Evolutionary conservation across 345 rosid genomes (phyloP).

Genomic region (Pugionium dolabratum): DNA sequence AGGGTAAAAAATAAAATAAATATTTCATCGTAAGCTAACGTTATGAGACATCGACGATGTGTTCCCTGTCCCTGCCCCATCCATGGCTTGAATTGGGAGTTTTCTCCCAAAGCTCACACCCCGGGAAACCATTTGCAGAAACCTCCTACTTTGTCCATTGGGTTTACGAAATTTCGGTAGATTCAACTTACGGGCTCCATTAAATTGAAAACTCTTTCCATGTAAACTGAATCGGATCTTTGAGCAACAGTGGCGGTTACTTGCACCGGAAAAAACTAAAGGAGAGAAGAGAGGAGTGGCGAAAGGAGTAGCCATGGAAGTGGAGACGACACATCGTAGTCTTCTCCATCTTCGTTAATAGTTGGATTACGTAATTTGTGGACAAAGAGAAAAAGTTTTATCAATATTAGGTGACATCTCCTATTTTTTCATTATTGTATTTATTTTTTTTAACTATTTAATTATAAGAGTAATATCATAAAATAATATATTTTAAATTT

Average conservation of each 20-base stretch:
- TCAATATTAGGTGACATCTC: constrained; percentile 22
- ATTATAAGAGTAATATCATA: too few relatives aligned
- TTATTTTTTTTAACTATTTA: too few relatives aligned
- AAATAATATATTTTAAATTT: too few relatives aligned
- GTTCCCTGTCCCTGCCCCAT: constrained; percentile 47
- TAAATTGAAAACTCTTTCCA: constrained; percentile 6
- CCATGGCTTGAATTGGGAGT: constrained; percentile 44
- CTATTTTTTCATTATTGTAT: too few relatives aligned
- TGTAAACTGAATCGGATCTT: constrained; percentile 17
- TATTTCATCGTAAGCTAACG: constrained; percentile 34
- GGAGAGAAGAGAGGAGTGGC: constrained; percentile 42
- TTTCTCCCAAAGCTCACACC: constrained; percentile 37
- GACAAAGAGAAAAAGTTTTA: constrained; percentile 25
- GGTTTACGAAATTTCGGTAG: constrained; percentile 18
- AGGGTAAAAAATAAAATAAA: background rate
- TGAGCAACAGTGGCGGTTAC: constrained; percentile 24
- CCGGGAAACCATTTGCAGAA: constrained; percentile 48
- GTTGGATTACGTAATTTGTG: constrained; percentile 35
- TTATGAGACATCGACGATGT: constrained; percentile 51
- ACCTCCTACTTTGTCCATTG: constrained; percentile 34
- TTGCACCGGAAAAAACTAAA: constrained; percentile 15
- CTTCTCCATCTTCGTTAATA: constrained; percentile 19
- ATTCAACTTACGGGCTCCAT: constrained; percentile 16
- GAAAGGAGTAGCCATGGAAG: constrained; percentile 52
- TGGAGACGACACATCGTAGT: constrained; percentile 34